Conservation (phyloP, 148 eudicot species). For the Spergularia marina region DNA sequence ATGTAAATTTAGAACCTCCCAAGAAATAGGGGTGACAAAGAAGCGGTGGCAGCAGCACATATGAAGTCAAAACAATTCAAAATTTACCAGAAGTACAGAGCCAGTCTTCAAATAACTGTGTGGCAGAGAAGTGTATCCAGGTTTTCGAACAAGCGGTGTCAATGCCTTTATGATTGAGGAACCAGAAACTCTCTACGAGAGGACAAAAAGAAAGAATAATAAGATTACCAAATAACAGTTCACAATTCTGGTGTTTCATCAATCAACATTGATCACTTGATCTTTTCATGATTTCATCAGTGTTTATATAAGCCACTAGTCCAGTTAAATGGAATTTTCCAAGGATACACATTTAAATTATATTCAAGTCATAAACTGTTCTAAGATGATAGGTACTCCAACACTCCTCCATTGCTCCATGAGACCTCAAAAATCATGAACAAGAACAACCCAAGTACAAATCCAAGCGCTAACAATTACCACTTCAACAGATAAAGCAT, state of each 20-base stretch:
- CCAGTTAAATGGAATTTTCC: background rate
- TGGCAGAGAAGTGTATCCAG: constrained; percentile 63
- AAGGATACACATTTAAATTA: background rate
- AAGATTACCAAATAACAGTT: background rate
- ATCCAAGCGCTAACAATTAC: background rate
- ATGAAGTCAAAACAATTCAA: background rate
- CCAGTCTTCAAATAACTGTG: constrained; percentile 72
- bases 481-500: background rate
- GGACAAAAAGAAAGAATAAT: constrained; percentile 5
- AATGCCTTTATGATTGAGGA: constrained; percentile 51
- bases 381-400: too few relatives aligned
- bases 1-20: background rate
- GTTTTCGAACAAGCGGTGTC: constrained; percentile 54
- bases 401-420: background rate
- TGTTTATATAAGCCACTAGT: background rate
- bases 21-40: background rate
- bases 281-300: background rate
- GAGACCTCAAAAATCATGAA: background rate
- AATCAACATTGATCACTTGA: background rate
- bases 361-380: too few relatives aligned
- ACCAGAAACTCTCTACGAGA: constrained; percentile 64
- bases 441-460: background rate
- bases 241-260: background rate
- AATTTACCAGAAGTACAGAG: constrained; percentile 61
- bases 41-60: background rate